A percentile compares a stretch with the other conserved stretches of the same genome.
Evolutionary conservation across 1,139 yeast genomes (phyloP).

Genomic region (Nadsonia starkeyi-henricii): DNA sequence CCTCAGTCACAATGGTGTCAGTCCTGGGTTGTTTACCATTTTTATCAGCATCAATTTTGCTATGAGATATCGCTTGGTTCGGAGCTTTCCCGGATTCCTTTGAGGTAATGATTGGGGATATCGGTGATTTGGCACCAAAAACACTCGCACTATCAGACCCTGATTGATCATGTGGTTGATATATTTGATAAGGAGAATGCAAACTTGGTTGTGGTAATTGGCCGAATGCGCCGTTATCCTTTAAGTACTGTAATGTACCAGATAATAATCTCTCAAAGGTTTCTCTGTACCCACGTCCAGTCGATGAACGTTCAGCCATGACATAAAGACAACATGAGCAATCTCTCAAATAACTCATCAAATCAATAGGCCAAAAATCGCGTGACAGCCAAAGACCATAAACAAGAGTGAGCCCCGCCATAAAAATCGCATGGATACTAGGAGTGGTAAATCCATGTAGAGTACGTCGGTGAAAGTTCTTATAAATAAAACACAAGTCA

Average conservation of each 20-base stretch:
- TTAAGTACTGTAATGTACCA: constrained; percentile 30
- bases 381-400: constrained; percentile 49
- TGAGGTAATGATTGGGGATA: neutral
- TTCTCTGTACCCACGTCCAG: constrained; percentile 43
- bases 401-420: constrained; percentile 47
- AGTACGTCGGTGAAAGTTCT: constrained; percentile 43
- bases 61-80: too few relatives aligned
- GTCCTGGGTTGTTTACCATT: too few relatives aligned
- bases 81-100: neutral
- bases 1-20: neutral
- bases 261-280: constrained; percentile 47
- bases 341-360: constrained; percentile 40
- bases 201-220: neutral
- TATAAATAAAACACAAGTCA: constrained; percentile 43
- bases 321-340: constrained; percentile 45
- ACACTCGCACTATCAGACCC: constrained; percentile 1
- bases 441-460: constrained; percentile 45
- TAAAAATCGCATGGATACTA: constrained; percentile 47
- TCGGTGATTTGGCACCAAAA: neutral
- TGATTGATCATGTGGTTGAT: neutral
- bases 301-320: constrained; percentile 47
- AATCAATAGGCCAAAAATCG: constrained; percentile 13
- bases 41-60: too few relatives aligned
- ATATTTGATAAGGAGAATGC: constrained; percentile 7
- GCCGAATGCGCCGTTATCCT: constrained; percentile 16